These are phyloP conservation scores for Yamadazyma atlantica DNA, from an alignment of 1,139 yeast species.

Conservation along the genomic window DNA sequence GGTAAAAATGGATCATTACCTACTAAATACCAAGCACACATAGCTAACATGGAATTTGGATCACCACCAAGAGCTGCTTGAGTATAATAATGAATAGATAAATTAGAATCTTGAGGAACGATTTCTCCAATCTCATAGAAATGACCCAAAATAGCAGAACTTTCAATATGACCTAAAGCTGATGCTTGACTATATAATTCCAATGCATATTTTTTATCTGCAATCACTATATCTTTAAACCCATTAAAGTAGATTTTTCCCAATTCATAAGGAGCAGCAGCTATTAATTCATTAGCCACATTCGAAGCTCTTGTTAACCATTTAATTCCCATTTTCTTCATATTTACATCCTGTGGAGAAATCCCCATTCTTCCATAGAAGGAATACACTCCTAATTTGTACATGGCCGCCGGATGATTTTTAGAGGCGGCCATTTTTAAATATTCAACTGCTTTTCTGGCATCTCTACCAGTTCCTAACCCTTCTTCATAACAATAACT, in stretches of 20 bases:
- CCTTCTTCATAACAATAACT: constrained; percentile 94
- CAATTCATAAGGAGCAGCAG: constrained; percentile 91
- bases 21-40: constrained; percentile 95
- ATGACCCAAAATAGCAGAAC: constrained; percentile 78
- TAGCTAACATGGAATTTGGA: constrained; percentile 83
- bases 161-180: constrained; percentile 78
- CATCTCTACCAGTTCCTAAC: constrained; percentile 85
- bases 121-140: constrained; percentile 82
- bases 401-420: constrained; percentile 95
- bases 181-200: constrained; percentile 89
- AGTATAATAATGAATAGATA: constrained; percentile 90
- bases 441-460: constrained; percentile 81
- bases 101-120: constrained; percentile 78
- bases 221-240: constrained; percentile 80
- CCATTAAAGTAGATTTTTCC: constrained; percentile 85
- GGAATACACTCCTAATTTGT: constrained; percentile 82
- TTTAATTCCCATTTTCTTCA: constrained; percentile 84
- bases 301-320: constrained; percentile 91
- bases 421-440: constrained; percentile 85
- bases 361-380: constrained; percentile 86
- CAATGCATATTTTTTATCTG: constrained; percentile 80
- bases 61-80: constrained; percentile 90
- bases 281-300: constrained; percentile 78
- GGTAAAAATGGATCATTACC: constrained; percentile 84
- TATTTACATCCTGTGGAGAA: constrained; percentile 54